Percentiles rank a stretch among this genome's conserved stretches.
Conservation (phyloP, 768 basidiomycete genomes). For the Erythrobasidium yunnanense region DNA sequence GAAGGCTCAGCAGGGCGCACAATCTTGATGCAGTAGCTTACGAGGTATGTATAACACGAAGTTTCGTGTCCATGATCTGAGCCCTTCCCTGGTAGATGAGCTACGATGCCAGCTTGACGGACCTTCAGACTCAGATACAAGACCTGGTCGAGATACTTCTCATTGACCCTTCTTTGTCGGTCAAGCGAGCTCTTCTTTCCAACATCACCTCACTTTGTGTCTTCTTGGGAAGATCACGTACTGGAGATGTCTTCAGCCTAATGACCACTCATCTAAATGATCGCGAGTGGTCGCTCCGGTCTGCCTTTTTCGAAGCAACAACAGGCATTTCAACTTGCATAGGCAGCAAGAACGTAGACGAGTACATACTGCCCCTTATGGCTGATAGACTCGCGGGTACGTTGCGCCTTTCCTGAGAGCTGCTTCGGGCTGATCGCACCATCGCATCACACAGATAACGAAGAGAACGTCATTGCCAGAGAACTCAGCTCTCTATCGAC, state of each 20-base stretch:
- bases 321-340: conserved; percentile 92
- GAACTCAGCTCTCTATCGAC: conserved; percentile 79
- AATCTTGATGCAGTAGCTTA: conserved; percentile 62
- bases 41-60: conserved; percentile 49
- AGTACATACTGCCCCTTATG: conserved; percentile 95
- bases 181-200: conserved; percentile 79
- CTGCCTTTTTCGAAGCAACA: conserved; percentile 88
- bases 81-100: conserved; percentile 54
- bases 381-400: conserved; percentile 83
- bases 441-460: no score
- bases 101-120: conserved; percentile 74
- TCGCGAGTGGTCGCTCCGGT: conserved; percentile 72
- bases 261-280: conserved; percentile 74
- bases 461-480: conserved; percentile 84
- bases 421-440: no score
- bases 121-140: conserved; percentile 72
- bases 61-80: background rate
- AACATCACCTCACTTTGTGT: conserved; percentile 81
- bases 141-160: conserved; percentile 59
- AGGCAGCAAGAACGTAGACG: conserved; percentile 78
- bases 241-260: conserved; percentile 87
- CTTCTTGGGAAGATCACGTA: conserved; percentile 82
- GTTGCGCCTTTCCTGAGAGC: conserved; percentile 28
- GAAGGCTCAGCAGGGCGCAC: conserved; percentile 59
- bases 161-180: conserved; percentile 74